phyloP scores from a whole-genome alignment of 2,329 filamentous ascomycete species.

The Monosporascus sp. region DNA sequence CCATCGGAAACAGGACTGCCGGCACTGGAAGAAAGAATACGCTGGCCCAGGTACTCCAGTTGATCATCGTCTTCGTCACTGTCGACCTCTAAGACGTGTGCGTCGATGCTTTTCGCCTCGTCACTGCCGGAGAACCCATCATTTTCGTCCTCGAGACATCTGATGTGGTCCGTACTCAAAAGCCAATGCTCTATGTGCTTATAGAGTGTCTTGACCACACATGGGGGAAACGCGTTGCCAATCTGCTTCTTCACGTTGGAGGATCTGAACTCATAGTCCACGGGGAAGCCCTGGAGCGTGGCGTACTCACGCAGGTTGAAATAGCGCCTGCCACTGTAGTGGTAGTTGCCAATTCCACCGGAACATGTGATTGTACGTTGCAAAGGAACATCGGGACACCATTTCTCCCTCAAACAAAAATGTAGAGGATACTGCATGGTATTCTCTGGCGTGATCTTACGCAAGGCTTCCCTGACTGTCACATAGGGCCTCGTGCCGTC shows the following conservation, averaged over 20 bases:
- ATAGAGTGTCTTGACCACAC: constrained; percentile 45
- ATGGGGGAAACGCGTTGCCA: constrained; percentile 72
- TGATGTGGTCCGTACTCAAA: constrained; percentile 35
- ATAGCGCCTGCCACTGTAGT: constrained; percentile 57
- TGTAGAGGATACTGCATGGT: background rate
- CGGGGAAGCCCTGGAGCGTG: constrained; percentile 63
- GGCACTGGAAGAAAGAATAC: constrained; percentile 1
- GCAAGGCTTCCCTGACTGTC: constrained; percentile 39
- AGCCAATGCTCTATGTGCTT: constrained; percentile 43
- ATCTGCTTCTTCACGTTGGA: constrained; percentile 56
- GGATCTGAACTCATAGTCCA: constrained; percentile 49
- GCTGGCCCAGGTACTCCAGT: constrained; percentile 15
- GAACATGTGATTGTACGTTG: constrained; percentile 59
- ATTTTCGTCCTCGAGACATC: constrained; percentile 12
- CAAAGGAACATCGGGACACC: constrained; percentile 42
- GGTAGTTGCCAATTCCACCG: constrained; percentile 53
- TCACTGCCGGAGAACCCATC: constrained; percentile 8
- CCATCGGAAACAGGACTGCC: constrained; percentile 2
- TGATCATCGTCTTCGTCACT: constrained; percentile 3
- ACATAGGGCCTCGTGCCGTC: constrained; percentile 31
- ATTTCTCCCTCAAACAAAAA: constrained; percentile 25
- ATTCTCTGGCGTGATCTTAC: constrained; percentile 20
- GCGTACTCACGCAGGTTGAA: constrained; percentile 67
- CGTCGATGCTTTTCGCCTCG: background rate
- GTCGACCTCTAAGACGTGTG: background rate